Evolutionary conservation across 2,329 filamentous ascomycete species (phyloP).

Genomic region (Ceratocystis eucalypticola): DNA sequence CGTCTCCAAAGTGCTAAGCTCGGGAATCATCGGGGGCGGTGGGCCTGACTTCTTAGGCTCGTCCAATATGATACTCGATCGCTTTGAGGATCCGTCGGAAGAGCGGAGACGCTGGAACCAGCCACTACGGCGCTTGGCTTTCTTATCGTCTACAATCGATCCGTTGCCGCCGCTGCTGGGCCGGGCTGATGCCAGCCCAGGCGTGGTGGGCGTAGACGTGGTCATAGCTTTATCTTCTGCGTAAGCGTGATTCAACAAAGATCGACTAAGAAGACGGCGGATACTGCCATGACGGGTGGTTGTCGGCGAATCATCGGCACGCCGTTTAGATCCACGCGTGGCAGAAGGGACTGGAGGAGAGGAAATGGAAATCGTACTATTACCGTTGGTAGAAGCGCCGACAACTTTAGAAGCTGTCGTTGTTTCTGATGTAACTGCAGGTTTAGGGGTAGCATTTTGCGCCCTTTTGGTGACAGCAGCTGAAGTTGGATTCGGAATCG

Average conservation of each 20-base stretch:
- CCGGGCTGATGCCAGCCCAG: slow-evolving; percentile 23
- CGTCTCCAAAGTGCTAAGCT: slow-evolving; percentile 39
- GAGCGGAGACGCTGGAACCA: slow-evolving; percentile 45
- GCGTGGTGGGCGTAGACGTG: slow-evolving; percentile 18
- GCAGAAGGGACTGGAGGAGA: slow-evolving; percentile 21
- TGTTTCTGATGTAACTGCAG: slow-evolving; percentile 19
- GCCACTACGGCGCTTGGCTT: slow-evolving; percentile 42
- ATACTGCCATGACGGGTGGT: slow-evolving; percentile 43
- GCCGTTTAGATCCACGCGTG: slow-evolving; percentile 33
- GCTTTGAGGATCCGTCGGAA: slow-evolving; percentile 26
- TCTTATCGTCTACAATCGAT: slow-evolving; percentile 39
- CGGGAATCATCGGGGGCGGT: slow-evolving; percentile 48
- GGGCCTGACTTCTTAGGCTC: slow-evolving; percentile 33
- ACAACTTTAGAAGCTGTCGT: slow-evolving; percentile 1
- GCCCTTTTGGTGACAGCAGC: background rate
- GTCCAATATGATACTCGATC: slow-evolving; percentile 32
- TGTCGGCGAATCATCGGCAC: slow-evolving; percentile 34
- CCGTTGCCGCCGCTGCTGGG: slow-evolving; percentile 39
- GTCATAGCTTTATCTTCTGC: slow-evolving; percentile 34
- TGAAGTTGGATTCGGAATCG: background rate
- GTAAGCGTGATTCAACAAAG: slow-evolving; percentile 41
- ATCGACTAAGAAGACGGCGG: slow-evolving; percentile 43
- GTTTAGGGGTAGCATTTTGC: background rate
- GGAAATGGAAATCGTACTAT: slow-evolving; percentile 29
- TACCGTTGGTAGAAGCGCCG: slow-evolving; percentile 23